Conservation (phyloP, 129 eudicot genomes). For the sunflower (Helianthus annuus) region HanXRQr2.0-SUNRISE NC_035437.2:10889890-10890389, state of each 20-base stretch:
- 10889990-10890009: background rate
- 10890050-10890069: slow-evolving; percentile 92
- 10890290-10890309: slow-evolving; percentile 2
- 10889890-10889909: too few species aligned
- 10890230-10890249: slow-evolving; percentile 58
- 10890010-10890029: background rate
- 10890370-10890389: slow-evolving; percentile 69
- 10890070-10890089: slow-evolving; percentile 31
- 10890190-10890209: slow-evolving; percentile 90
- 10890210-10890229: slow-evolving; percentile 86
- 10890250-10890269: slow-evolving; percentile 28
- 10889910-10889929: too few species aligned
- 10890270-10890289: slow-evolving; percentile 32
- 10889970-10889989: too few species aligned
- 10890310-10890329: slow-evolving; percentile 10
- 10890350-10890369: slow-evolving; percentile 34
- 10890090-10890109: background rate
- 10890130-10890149: slow-evolving; percentile 16
- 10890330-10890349: slow-evolving; percentile 36
- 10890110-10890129: slow-evolving; percentile 3
- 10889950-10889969: too few species aligned
- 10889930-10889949: too few species aligned
- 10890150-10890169: slow-evolving; percentile 94
- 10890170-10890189: slow-evolving; percentile 70
- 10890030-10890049: slow-evolving; percentile 61